These are phyloP conservation scores for Scolecobasidium constrictum DNA, from an alignment of 2,329 filamentous ascomycete species.

Conservation along the genomic window DNA sequence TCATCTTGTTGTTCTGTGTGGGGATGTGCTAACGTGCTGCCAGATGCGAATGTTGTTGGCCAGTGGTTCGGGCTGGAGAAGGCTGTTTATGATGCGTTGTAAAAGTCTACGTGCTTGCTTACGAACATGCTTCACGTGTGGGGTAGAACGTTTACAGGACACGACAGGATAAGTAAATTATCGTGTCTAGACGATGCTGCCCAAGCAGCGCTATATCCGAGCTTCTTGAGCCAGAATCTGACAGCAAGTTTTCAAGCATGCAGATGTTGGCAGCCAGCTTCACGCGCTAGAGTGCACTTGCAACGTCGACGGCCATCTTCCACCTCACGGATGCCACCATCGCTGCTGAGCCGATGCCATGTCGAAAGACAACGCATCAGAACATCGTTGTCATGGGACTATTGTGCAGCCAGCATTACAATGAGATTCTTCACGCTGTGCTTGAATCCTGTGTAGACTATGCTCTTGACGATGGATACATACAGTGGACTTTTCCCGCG, in stretches of 20 bases:
- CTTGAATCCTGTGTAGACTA: no score
- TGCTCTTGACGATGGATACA: no score
- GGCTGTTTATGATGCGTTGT: slow-evolving; percentile 24
- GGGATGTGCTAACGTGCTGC: neutral
- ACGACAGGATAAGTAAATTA: neutral
- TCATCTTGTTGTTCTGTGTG: neutral
- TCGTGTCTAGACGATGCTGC: neutral
- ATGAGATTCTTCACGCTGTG: no score
- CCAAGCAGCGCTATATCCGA: neutral
- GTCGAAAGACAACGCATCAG: no score
- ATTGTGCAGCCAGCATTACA: no score
- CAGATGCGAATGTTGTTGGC: slow-evolving; percentile 20
- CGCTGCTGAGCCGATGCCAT: no score
- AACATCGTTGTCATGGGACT: no score
- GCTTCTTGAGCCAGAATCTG: neutral
- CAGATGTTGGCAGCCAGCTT: no score
- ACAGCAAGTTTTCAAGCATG: neutral
- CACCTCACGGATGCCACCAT: no score
- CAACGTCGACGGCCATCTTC: no score
- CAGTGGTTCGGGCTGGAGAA: slow-evolving; percentile 25
- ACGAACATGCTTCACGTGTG: neutral
- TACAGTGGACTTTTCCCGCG: no score
- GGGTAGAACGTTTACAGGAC: neutral
- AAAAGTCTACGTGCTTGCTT: slow-evolving; percentile 3
- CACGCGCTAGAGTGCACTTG: no score